Percentiles rank a stretch among this genome's conserved stretches.
These are phyloP conservation scores for Saitozyma podzolica DNA, from an alignment of 768 basidiomycete species.

Conservation along the genomic window DNA sequence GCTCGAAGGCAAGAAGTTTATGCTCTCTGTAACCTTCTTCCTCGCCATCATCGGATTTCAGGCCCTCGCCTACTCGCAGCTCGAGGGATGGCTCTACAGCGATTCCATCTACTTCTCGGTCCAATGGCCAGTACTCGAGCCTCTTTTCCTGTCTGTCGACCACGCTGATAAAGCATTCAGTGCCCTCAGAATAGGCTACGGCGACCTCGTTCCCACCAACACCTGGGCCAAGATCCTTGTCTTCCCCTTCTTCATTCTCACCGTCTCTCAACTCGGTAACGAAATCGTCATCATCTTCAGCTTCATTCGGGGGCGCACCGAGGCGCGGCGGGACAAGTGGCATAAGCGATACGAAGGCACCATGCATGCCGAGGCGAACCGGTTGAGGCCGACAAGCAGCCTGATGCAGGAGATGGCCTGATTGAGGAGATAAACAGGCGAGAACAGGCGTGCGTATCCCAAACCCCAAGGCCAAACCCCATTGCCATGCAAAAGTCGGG, in stretches of 20 bases:
- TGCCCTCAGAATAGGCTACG: constrained; percentile 39
- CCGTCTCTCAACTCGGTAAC: constrained; percentile 50
- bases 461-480: too few relatives aligned
- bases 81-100: constrained; percentile 51
- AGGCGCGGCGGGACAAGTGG: constrained; percentile 37
- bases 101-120: constrained; percentile 18
- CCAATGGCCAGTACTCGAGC: constrained; percentile 7
- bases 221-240: constrained; percentile 40
- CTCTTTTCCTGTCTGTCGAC: background rate
- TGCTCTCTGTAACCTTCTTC: constrained; percentile 41
- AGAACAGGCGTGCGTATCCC: constrained; percentile 41
- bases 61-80: constrained; percentile 45
- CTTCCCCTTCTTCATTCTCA: constrained; percentile 47
- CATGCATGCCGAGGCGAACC: constrained; percentile 33
- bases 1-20: constrained; percentile 36
- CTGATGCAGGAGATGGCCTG: constrained; percentile 49
- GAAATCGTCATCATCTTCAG: constrained; percentile 44
- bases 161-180: too few relatives aligned
- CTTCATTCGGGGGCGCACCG: constrained; percentile 38
- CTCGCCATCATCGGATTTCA: constrained; percentile 43
- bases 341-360: constrained; percentile 39
- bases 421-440: constrained; percentile 45
- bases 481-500: too few relatives aligned
- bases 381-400: constrained; percentile 25
- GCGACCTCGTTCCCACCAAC: constrained; percentile 32